Evolutionary conservation across 140 eudicot species (phyloP).

Genomic region (Erigeron philadelphicus): DNA sequence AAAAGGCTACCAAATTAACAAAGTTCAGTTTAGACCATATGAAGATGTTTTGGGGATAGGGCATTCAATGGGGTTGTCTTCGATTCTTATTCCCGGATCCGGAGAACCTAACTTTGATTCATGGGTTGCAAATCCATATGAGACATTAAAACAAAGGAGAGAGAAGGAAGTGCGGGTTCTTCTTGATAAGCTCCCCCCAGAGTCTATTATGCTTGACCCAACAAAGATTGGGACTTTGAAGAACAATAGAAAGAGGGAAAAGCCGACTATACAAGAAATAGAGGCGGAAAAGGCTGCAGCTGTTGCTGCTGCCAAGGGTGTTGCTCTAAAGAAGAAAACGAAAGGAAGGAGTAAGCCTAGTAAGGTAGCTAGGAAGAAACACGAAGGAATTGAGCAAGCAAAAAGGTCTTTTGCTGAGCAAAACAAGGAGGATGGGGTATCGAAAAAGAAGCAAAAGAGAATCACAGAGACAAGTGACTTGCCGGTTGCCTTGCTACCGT

Average conservation of each 20-base stretch:
- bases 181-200: conserved; percentile 88
- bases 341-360: conserved; percentile 83
- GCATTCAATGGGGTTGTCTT: conserved; percentile 81
- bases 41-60: conserved; percentile 90
- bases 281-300: conserved; percentile 77
- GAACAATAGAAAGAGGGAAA: conserved; percentile 44
- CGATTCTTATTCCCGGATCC: conserved; percentile 75
- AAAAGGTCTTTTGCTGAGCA: conserved; percentile 58
- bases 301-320: conserved; percentile 51
- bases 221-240: conserved; percentile 67
- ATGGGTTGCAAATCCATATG: conserved; percentile 89
- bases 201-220: conserved; percentile 84
- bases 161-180: conserved; percentile 82
- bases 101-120: conserved; percentile 89
- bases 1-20: conserved; percentile 75
- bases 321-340: conserved; percentile 56
- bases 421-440: conserved; percentile 32
- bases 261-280: conserved; percentile 43
- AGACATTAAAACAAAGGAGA: conserved; percentile 72
- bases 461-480: conserved; percentile 32
- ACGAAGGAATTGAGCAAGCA: conserved; percentile 48
- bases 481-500: conserved; percentile 62
- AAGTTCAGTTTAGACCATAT: conserved; percentile 66
- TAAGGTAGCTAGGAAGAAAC: conserved; percentile 61
- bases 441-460: conserved; percentile 50